These are phyloP conservation scores for Petrea volubilis DNA, from an alignment of 257 asterid genomes.

Conservation along the genomic window DNA sequence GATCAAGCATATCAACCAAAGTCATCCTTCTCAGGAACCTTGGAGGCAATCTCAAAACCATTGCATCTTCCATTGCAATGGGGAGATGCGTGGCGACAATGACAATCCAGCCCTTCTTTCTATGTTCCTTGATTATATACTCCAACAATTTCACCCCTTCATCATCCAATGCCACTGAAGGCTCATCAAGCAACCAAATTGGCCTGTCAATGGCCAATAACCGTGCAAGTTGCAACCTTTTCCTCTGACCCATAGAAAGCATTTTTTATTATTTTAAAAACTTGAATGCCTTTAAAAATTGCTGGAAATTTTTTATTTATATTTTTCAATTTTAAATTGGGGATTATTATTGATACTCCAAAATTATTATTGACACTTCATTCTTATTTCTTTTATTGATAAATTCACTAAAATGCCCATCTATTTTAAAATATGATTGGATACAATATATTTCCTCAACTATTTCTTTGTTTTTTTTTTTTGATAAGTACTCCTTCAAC, in stretches of 20 bases:
- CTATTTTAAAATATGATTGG: too few relatives aligned
- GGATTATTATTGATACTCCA: too few relatives aligned
- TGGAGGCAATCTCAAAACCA: slow-evolving; percentile 53
- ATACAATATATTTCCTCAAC: too few relatives aligned
- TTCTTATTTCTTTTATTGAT: too few relatives aligned
- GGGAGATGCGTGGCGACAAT: slow-evolving; percentile 64
- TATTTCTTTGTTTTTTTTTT: too few relatives aligned
- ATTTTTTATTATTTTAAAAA: too few relatives aligned
- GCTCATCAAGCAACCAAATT: slow-evolving; percentile 92
- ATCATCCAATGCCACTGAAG: slow-evolving; percentile 78
- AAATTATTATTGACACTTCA: too few relatives aligned
- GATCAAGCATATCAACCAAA: slow-evolving; percentile 56
- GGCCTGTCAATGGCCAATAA: slow-evolving; percentile 81
- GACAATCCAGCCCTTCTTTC: slow-evolving; percentile 77
- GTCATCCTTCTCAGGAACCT: slow-evolving; percentile 64
- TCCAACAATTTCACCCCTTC: slow-evolving; percentile 79
- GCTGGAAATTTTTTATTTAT: too few relatives aligned
- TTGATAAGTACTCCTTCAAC: too few relatives aligned
- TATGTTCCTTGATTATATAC: slow-evolving; percentile 63
- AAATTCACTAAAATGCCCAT: too few relatives aligned
- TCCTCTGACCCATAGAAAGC: slow-evolving; percentile 86
- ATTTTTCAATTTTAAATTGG: too few relatives aligned
- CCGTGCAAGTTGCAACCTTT: slow-evolving; percentile 81
- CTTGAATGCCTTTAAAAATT: too few relatives aligned
- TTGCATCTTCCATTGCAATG: slow-evolving; percentile 56